These are phyloP conservation scores for Agastache rugosa DNA, from an alignment of 257 asterid genomes.

Conservation along the genomic window DNA sequence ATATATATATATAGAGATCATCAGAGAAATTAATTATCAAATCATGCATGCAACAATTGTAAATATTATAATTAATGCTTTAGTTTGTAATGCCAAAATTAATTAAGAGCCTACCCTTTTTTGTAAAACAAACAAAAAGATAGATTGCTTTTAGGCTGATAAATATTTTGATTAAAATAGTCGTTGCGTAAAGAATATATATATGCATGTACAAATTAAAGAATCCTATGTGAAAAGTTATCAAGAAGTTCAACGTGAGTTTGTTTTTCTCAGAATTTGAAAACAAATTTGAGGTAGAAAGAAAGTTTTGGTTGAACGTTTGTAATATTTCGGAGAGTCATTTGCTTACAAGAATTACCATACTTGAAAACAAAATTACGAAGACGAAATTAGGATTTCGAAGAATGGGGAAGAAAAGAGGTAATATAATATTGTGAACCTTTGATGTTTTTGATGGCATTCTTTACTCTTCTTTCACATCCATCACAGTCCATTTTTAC, in stretches of 20 bases:
- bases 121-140: neutral
- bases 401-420: neutral
- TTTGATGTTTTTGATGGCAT: conserved; percentile 70
- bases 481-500: conserved; percentile 99
- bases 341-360: neutral
- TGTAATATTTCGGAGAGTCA: no score
- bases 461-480: conserved; percentile 88
- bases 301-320: neutral
- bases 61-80: no score
- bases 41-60: no score
- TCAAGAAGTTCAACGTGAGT: no score
- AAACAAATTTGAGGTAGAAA: neutral
- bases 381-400: neutral
- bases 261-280: neutral
- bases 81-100: no score
- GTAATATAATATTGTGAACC: conserved; percentile 44
- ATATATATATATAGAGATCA: neutral
- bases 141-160: neutral
- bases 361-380: neutral
- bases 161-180: neutral
- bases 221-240: neutral
- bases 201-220: no score
- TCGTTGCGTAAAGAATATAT: no score
- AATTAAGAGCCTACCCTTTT: neutral
- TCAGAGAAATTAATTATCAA: no score